Evolutionary conservation across 1,284 basidiomycete species (phyloP), one percentile per base, ranked within the genome.

Genomic region (Ceratobasidium theobromae): DNA sequence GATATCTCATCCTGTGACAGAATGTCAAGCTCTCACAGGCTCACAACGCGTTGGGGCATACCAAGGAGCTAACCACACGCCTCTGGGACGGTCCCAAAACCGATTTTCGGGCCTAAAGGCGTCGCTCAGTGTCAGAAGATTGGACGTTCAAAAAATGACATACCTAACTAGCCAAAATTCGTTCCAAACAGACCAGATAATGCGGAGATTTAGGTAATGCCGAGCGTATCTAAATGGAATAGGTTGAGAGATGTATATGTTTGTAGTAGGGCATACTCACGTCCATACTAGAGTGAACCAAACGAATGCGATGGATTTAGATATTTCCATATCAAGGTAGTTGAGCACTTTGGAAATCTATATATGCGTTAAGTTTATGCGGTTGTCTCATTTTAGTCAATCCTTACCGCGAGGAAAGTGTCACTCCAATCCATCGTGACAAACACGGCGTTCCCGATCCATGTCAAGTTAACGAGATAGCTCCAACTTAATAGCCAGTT

Each of bases 381-480:
- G 21, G 21, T 21, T 25, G 23, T 48, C 23, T 30, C 45, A 48
- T 25, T n/a, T 11, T 38, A 78, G n/a, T n/a, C n/a, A n/a, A n/a
- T n/a, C n/a, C 88, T 71, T 69, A 93, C 92, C 23, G 89, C 93
- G 21, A 99, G 82, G 78, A 91, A 93, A 23, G 86, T 79, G 74
- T 99, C 96, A 1, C 95, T 94, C 33, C 96, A 83, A 78, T 99
- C 96, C 96, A 98, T 99, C 75, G 94, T 96, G 73, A 96, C 83
- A 73, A 91, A 98, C 27, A 99, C 86, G 1, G 94, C 90, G 70
- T 67, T 67, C 12, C 96, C 96, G 60, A 98, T 95, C 71, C 87
- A 80, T 0, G 95, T 98, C 55, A 93, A 70, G 74, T 93, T 93
- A 72, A 90, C 70, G 38, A 86, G 75, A 73, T 95, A 97, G 73